Percentiles rank a stretch among this genome's conserved stretches.
These are phyloP conservation scores for Fusarium nurragi DNA, from an alignment of 2,329 filamentous ascomycete species.

Conservation along the genomic window DNA sequence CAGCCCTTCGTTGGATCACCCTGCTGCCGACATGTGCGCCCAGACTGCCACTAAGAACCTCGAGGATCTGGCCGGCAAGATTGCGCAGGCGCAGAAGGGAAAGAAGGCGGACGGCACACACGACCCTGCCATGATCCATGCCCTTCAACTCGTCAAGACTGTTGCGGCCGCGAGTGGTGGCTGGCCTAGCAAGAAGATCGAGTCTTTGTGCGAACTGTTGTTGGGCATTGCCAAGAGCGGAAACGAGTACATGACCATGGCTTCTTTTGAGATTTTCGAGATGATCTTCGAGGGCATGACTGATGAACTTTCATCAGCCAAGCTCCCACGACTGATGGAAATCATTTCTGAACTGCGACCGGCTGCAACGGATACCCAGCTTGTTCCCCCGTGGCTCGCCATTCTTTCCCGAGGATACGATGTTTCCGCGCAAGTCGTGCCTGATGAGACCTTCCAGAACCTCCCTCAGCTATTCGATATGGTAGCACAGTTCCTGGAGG, in stretches of 20 bases:
- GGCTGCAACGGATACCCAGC: constrained; percentile 90
- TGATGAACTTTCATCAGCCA: constrained; percentile 86
- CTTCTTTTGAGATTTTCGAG: constrained; percentile 96
- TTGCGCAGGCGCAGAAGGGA: constrained; percentile 68
- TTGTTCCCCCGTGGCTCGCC: constrained; percentile 95
- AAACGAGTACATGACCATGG: constrained; percentile 96
- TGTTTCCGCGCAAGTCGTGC: constrained; percentile 86
- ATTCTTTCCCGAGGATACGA: constrained; percentile 95
- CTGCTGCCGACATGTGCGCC: constrained; percentile 94
- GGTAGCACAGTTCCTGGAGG: constrained; percentile 83
- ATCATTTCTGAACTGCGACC: constrained; percentile 93
- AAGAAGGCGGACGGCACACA: constrained; percentile 70
- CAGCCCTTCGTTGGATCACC: constrained; percentile 91
- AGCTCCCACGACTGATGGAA: constrained; percentile 87
- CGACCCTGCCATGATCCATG: constrained; percentile 88
- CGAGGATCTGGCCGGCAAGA: constrained; percentile 74
- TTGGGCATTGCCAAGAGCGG: constrained; percentile 88
- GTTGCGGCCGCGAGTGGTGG: constrained; percentile 87
- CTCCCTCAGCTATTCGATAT: constrained; percentile 85
- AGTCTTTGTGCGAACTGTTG: constrained; percentile 87
- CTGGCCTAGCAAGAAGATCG: constrained; percentile 97
- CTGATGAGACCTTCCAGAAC: constrained; percentile 91
- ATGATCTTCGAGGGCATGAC: constrained; percentile 94
- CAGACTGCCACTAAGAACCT: constrained; percentile 87
- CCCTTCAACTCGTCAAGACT: constrained; percentile 90